Percentiles rank a stretch among this genome's conserved stretches.
Evolutionary conservation across 495 filamentous ascomycete genomes (phyloP).

Genomic region (Neurospora sp.): DNA sequence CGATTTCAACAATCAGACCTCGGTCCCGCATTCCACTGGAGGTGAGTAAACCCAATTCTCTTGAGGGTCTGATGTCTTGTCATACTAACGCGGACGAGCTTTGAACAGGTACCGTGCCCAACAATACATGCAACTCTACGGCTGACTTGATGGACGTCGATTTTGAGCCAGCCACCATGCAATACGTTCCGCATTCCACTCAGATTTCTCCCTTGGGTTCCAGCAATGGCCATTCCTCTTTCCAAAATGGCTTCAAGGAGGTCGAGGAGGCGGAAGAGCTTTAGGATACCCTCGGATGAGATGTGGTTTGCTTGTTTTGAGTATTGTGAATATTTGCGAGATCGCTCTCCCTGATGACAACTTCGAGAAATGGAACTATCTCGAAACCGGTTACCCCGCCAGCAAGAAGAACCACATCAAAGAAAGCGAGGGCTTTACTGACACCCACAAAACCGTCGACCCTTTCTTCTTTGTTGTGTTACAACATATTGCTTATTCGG

Average conservation of each 20-base stretch:
- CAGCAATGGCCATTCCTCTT: background rate
- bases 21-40: background rate
- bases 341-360: background rate
- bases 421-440: background rate
- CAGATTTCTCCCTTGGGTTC: background rate
- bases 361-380: background rate
- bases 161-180: background rate
- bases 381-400: background rate
- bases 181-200: background rate
- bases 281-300: background rate
- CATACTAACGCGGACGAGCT: background rate
- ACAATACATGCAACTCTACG: background rate
- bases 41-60: background rate
- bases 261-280: background rate
- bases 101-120: background rate
- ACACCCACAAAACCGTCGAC: background rate
- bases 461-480: background rate
- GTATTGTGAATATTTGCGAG: background rate
- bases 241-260: background rate
- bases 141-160: background rate
- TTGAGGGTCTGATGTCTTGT: background rate
- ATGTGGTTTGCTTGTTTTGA: background rate
- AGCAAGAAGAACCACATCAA: background rate
- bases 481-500: background rate
- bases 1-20: background rate